Percentiles rank a stretch among this genome's conserved stretches.
Conservation (phyloP, 2,329 filamentous ascomycete genomes). For the Fusarium longipes region DNA sequence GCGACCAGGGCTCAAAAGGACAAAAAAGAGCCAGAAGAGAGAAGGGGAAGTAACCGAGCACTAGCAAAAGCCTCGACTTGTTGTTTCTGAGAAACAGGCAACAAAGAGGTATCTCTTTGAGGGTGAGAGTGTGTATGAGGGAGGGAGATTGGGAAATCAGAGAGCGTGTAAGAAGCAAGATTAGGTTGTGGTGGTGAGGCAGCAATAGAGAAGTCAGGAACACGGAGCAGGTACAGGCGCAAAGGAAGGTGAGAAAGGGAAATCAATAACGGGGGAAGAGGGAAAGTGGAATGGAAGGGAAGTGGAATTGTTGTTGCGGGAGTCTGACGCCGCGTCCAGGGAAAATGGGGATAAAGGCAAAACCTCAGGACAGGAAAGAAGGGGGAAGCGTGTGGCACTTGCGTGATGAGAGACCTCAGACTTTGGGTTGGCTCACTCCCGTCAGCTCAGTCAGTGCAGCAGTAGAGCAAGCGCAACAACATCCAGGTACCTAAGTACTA, state of each 20-base stretch:
- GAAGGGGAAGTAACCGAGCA: slow-evolving; percentile 54
- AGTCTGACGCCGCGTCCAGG: slow-evolving; percentile 44
- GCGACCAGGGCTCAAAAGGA: slow-evolving; percentile 39
- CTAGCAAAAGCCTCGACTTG: slow-evolving; percentile 61
- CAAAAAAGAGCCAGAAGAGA: slow-evolving; percentile 34
- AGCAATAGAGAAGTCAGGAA: slow-evolving; percentile 39
- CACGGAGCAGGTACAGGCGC: slow-evolving; percentile 33
- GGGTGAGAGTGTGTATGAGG: slow-evolving; percentile 44
- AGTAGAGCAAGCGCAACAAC: slow-evolving; percentile 1
- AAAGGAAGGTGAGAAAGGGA: slow-evolving; percentile 46
- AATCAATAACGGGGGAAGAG: slow-evolving; percentile 34
- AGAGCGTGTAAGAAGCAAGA: slow-evolving; percentile 46
- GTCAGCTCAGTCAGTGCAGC: slow-evolving; percentile 3
- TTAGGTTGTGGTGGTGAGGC: slow-evolving; percentile 44
- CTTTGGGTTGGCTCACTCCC: slow-evolving; percentile 1
- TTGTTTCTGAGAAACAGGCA: slow-evolving; percentile 37
- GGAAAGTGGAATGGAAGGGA: slow-evolving; percentile 43
- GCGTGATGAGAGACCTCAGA: slow-evolving; percentile 17
- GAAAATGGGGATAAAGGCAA: slow-evolving; percentile 41
- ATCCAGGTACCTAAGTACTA: no score
- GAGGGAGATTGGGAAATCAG: slow-evolving; percentile 39
- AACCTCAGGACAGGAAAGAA: slow-evolving; percentile 38
- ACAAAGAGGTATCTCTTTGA: slow-evolving; percentile 37
- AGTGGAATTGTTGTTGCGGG: slow-evolving; percentile 47
- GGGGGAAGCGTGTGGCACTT: slow-evolving; percentile 36